Base-by-base conservation (phyloP, 2,329 filamentous ascomycete species). In the Pyrenochaeta sp. region DNA sequence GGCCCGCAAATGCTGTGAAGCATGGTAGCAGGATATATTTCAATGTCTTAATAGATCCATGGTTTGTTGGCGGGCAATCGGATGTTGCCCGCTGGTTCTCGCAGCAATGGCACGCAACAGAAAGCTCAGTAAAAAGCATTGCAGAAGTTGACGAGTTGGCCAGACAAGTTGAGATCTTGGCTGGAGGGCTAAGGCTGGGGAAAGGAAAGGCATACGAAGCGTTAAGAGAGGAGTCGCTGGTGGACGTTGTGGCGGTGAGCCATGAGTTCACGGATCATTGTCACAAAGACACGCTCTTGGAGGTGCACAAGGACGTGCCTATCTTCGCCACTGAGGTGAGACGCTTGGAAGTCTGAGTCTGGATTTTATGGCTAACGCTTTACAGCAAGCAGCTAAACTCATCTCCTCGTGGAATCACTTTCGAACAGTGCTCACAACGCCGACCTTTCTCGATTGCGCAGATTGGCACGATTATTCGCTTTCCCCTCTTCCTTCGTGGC, bases 231-330 rank as follows among this genome's bases (percentile, higher is more conserved):
- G 61, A 66, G 49, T 68, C 64, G 32, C 77, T 79, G 39, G 81
- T 89, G 27, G 87, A 90, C 66, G 82, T 76, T 2, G 84, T 89
- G 2, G 78, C 80, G 23, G 78, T 89, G 29, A 85, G 81, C 14
- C 87, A 90, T 66, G 87, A 89, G 67, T 90, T 89, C 61, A 89
- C 87, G 1, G 87, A 90, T 64, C 87, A 89, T 66, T 89, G 86
- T 70, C 86, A 90, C 64, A 78, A 82, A 54, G 79, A 82, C 2
- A 90, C 87, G 12, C 74, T 90, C 21, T 68, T 82, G 37, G 81
- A 87, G 61, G 71, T 89, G 3, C 76, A 83, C 5, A 60, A 63
- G 1, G 69, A 78, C 37, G 83, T 86, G 3, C 85, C 86, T 0
- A 78, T 90, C 0, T 83, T 88, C 52, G 86, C 86, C 11, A 82